Evolutionary conservation across 2,329 filamentous ascomycete species (phyloP).

Genomic region (Akanthomyces dipterigenus): DNA sequence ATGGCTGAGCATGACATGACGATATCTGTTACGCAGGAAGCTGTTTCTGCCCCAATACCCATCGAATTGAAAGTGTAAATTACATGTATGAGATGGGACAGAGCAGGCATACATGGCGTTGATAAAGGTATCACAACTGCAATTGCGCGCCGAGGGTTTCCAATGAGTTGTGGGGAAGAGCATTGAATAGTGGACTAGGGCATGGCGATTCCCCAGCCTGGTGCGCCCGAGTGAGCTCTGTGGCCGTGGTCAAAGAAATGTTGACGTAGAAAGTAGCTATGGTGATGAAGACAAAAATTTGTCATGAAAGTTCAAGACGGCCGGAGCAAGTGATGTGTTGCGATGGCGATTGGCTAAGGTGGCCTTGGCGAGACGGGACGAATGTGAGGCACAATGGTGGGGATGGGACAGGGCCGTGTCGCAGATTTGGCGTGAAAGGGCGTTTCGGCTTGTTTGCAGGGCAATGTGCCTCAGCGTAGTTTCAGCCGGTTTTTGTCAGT

Average conservation of each 20-base stretch:
- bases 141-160: background rate
- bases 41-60: slow-evolving; percentile 5
- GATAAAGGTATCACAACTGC: slow-evolving; percentile 5
- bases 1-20: slow-evolving; percentile 1
- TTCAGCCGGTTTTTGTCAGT: background rate
- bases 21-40: background rate
- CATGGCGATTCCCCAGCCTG: background rate
- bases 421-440: background rate
- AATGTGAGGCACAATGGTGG: slow-evolving; percentile 6
- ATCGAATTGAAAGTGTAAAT: background rate
- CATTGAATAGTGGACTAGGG: background rate
- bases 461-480: background rate
- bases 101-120: slow-evolving; percentile 5
- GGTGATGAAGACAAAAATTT: background rate
- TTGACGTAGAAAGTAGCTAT: background rate
- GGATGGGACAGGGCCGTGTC: slow-evolving; percentile 1
- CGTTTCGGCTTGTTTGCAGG: background rate
- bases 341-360: background rate
- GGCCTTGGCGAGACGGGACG: background rate
- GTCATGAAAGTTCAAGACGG: background rate
- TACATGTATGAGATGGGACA: slow-evolving; percentile 4
- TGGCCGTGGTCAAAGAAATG: background rate
- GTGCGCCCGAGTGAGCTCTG: background rate
- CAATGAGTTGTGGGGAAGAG: background rate
- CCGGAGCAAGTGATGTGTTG: background rate